Evolutionary conservation across 495 filamentous ascomycete species (phyloP), one percentile per base, ranked within the genome.

Genomic region (Hypomontagnella monticulosa): DNA sequence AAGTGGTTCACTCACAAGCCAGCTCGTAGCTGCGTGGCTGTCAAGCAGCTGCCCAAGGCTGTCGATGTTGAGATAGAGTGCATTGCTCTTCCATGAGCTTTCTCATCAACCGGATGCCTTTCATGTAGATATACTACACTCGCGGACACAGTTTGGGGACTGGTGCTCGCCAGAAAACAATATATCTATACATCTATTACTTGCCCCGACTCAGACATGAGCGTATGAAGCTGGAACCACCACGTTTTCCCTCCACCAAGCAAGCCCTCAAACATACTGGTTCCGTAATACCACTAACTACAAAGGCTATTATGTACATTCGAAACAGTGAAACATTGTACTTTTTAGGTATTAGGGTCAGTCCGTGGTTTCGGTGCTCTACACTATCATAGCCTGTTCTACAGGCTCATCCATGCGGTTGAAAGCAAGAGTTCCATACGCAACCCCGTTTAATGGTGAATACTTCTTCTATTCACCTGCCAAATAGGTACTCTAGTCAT

Each of bases 31-130:
- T 97, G 94, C 78, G 91, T 98, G 57, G 94, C 92, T 49, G 94
- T 94, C 47, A 87, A 88, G 75, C 87, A 93, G 81, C 82, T 97
- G 65, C 94, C 94, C 52, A 96, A 96, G 86, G 89, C 87, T 34
- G 93, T 93, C 47, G 86, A 88, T 49, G 88, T 97, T 53, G 94
- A 97, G 86, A 97, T 98, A 75, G 94, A 97, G 85, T 91, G 89
- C 77, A 87, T 90, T 79, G 88, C 88, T 74, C 87, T 90, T 78
- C 89, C 80, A 49, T 93, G 70, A 78, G 69, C 19, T 32, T 30
- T 42, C 16, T 23, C 38, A 37, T 10, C 11, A 2, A 15, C 27
- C 23, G 42, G 32, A 32, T 14, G 54, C 37, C 7, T 53, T 9
- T 14, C n/a, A 37, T 37, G 33, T 48, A 51, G 41, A 42, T 53